These are phyloP conservation scores for Aspergillus quadricinctus DNA, from an alignment of 2,329 filamentous ascomycete species.

Conservation along the genomic window DNA sequence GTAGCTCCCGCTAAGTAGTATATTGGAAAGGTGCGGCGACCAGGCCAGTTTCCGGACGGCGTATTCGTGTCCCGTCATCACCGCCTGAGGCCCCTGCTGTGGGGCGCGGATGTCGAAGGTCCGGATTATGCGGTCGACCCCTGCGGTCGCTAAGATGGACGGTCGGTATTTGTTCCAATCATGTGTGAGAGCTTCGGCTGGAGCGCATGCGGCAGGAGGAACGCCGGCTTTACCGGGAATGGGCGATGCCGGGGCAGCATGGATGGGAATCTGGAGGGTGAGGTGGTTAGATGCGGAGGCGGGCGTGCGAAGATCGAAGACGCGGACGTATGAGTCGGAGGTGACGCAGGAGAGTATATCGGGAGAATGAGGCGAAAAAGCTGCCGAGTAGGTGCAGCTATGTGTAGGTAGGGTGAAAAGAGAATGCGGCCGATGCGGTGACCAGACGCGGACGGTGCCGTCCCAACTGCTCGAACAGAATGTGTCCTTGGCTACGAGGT, in stretches of 20 bases:
- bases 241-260: slow-evolving; percentile 57
- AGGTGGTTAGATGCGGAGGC: slow-evolving; percentile 84
- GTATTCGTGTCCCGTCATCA: slow-evolving; percentile 84
- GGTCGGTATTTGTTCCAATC: slow-evolving; percentile 99
- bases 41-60: slow-evolving; percentile 81
- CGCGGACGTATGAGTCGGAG: slow-evolving; percentile 79
- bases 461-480: slow-evolving; percentile 95
- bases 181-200: slow-evolving; percentile 83
- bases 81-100: slow-evolving; percentile 63
- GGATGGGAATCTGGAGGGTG: slow-evolving; percentile 75
- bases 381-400: slow-evolving; percentile 88
- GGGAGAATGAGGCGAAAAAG: slow-evolving; percentile 84
- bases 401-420: slow-evolving; percentile 85
- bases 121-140: slow-evolving; percentile 81
- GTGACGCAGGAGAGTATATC: slow-evolving; percentile 81
- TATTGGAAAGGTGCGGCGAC: slow-evolving; percentile 89
- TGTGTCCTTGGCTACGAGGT: slow-evolving; percentile 80
- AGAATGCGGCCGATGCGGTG: slow-evolving; percentile 68
- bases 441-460: slow-evolving; percentile 94
- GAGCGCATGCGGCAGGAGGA: slow-evolving; percentile 46
- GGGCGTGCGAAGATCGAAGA: slow-evolving; percentile 89
- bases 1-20: slow-evolving; percentile 85
- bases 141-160: slow-evolving; percentile 77
- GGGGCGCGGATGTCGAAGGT: slow-evolving; percentile 87
- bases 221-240: slow-evolving; percentile 34